These are phyloP conservation scores for Corrigiola litoralis DNA, from an alignment of 179 eudicot species.

Conservation along the genomic window DNA sequence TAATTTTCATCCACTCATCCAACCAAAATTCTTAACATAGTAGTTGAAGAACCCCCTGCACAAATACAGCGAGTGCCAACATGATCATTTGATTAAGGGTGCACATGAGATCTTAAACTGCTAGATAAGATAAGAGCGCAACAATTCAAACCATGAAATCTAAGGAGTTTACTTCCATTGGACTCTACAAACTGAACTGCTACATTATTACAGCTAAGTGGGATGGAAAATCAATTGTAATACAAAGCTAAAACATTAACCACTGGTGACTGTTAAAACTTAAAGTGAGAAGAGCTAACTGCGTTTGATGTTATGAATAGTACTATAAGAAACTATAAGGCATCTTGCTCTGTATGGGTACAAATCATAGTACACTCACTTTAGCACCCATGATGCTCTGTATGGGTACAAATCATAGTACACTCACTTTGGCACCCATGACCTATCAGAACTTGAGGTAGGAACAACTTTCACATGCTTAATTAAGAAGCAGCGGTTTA, in stretches of 20 bases:
- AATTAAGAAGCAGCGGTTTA: slow-evolving; percentile 10
- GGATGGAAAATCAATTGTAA: background rate
- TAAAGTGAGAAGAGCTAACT: background rate
- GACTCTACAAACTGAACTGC: background rate
- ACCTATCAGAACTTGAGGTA: background rate
- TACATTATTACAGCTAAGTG: background rate
- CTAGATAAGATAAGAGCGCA: background rate
- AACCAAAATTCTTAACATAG: background rate
- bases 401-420: background rate
- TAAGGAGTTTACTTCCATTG: background rate
- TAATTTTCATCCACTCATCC: background rate
- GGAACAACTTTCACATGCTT: background rate
- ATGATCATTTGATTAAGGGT: background rate
- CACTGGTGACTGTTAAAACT: background rate
- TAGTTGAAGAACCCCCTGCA: background rate
- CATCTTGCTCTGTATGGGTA: background rate
- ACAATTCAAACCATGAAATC: background rate
- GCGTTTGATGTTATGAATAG: background rate
- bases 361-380: background rate
- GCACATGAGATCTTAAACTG: background rate
- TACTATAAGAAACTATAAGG: too few species aligned
- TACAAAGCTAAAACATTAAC: background rate
- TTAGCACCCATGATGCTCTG: background rate
- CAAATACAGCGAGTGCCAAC: background rate
- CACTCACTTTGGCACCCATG: background rate